phyloP scores from a whole-genome alignment of 1,284 basidiomycete genomes.

The Puccinia polysora region DNA sequence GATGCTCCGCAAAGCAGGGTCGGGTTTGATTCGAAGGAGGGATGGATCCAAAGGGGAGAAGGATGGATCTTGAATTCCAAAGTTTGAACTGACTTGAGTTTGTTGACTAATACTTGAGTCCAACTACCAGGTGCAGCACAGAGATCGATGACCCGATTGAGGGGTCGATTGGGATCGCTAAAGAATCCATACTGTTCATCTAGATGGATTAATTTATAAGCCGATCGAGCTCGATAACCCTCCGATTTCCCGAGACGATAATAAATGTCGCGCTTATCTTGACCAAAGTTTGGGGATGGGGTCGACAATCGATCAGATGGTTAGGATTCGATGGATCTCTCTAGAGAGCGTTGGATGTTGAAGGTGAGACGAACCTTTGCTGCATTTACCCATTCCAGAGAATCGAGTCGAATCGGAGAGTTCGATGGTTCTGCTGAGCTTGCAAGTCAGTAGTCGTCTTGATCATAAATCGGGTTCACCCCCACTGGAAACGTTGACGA shows the following conservation, averaged over 20 bases:
- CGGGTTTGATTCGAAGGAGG: neutral
- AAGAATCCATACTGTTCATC: constrained; percentile 57
- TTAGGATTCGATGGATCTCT: too few species aligned
- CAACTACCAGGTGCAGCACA: constrained; percentile 60
- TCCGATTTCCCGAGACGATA: constrained; percentile 56
- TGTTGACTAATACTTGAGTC: constrained; percentile 54
- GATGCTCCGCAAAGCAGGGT: neutral
- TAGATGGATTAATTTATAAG: constrained; percentile 58
- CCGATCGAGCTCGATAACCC: constrained; percentile 60
- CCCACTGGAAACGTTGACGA: too few species aligned
- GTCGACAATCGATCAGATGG: too few species aligned
- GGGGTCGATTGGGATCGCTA: constrained; percentile 55
- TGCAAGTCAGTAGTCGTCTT: too few species aligned
- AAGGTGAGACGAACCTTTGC: constrained; percentile 27
- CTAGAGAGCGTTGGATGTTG: neutral
- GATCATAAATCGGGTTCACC: too few species aligned
- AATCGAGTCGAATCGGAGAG: too few species aligned
- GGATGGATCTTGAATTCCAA: too few species aligned
- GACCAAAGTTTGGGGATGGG: too few species aligned
- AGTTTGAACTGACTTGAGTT: constrained; percentile 50
- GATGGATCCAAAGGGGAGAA: neutral
- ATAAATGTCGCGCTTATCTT: constrained; percentile 59
- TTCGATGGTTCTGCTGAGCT: too few species aligned
- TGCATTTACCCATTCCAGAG: constrained; percentile 40
- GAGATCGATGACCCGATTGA: constrained; percentile 58